Evolutionary conservation across 208 protist species (phyloP).

Genomic region (Leishmania lainsoni): DNA sequence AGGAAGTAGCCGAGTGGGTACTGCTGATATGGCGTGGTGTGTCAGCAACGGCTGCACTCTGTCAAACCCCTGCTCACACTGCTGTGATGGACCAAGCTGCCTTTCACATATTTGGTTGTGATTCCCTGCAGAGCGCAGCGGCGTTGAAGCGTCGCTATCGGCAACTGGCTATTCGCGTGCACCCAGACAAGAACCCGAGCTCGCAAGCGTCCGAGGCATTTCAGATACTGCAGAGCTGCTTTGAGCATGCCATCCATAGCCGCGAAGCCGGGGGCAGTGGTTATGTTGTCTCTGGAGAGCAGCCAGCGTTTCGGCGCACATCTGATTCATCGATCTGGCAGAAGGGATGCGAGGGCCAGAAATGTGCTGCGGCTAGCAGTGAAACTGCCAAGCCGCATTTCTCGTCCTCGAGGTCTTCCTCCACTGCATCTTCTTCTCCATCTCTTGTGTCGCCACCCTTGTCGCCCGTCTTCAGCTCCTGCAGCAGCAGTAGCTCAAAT

Average conservation of each 20-base stretch:
- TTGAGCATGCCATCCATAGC: constrained; percentile 29
- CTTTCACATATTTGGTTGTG: not conserved
- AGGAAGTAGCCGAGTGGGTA: constrained; percentile 5
- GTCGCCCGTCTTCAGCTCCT: constrained; percentile 2
- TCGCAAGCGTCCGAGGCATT: constrained; percentile 52
- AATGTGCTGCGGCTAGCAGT: not conserved
- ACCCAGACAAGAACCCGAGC: constrained; percentile 85
- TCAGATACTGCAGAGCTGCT: constrained; percentile 58
- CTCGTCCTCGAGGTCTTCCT: not conserved
- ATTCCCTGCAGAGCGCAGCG: constrained; percentile 6
- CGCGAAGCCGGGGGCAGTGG: not conserved
- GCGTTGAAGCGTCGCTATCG: constrained; percentile 71
- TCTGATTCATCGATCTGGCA: not conserved
- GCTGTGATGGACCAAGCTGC: constrained; percentile 1
- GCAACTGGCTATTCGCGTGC: constrained; percentile 56
- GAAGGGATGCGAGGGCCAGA: not conserved
- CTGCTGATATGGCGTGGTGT: constrained; percentile 7
- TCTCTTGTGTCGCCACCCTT: not conserved
- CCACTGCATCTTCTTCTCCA: not conserved
- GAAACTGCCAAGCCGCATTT: not conserved
- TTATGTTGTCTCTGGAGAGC: not conserved
- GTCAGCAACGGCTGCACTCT: not conserved
- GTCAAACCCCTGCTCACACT: not conserved
- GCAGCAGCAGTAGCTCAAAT: constrained; percentile 6
- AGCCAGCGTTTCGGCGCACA: not conserved